Evolutionary conservation across 169 alveolate species (phyloP).

Genomic region (Cryptosporidium meleagridis): DNA sequence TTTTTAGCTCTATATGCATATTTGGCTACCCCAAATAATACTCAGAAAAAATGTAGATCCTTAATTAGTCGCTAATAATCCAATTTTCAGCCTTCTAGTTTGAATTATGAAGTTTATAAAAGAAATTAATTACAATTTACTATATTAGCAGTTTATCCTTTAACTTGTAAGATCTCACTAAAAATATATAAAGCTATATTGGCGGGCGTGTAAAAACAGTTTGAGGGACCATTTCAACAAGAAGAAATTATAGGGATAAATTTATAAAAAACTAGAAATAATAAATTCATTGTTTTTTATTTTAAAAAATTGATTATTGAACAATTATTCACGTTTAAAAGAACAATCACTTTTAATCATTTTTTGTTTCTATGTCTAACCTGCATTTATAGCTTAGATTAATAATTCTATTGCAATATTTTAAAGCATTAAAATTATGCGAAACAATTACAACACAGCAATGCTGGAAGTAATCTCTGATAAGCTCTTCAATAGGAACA

Average conservation of each 20-base stretch:
- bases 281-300: too few species aligned
- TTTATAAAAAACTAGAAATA: too few species aligned
- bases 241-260: background rate
- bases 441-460: slow-evolving; percentile 26
- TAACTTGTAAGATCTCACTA: background rate
- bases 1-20: background rate
- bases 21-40: background rate
- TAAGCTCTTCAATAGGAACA: slow-evolving; percentile 43
- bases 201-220: background rate
- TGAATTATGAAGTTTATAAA: too few species aligned
- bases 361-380: background rate
- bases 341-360: too few species aligned
- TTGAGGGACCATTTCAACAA: background rate
- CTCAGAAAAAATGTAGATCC: background rate
- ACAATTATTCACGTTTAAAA: too few species aligned
- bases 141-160: background rate
- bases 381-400: background rate
- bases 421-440: background rate
- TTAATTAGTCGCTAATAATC: background rate
- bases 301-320: too few species aligned
- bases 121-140: too few species aligned
- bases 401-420: slow-evolving; percentile 29
- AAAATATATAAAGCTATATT: too few species aligned
- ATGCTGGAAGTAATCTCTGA: slow-evolving; percentile 30
- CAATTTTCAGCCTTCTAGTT: background rate